Base-by-base conservation (phyloP, 2,329 filamentous ascomycete species). In the Triangularia verruculosa region DNA sequence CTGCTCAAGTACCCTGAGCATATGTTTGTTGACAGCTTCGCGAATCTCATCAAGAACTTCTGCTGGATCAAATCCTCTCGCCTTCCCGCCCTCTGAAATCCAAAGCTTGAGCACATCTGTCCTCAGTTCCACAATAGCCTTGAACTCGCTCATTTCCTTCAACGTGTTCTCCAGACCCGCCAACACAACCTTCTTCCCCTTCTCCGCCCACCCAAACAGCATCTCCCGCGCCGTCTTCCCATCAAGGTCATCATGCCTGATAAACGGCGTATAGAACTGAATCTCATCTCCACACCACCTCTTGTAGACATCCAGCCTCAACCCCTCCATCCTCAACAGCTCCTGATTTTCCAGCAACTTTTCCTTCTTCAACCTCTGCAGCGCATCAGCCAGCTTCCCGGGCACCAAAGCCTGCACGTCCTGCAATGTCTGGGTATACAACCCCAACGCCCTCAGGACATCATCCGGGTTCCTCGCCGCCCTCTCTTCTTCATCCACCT, bases 241-340 rank as follows among this genome's bases (percentile, higher is more conserved):
- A 24, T 87, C 84, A 4, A 91, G 75, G 68, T 95, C 90, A 68
- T 93, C 91, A 70, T 96, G 88, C 28, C 91, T 87, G 34, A 96
- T 90, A 78, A 92, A 97, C 0, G 93, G 93, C 0, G 88, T 94
- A 73, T 96, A 97, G 68, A 89, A 90, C 55, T 86, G 86, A 51
- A 97, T 90, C 65, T 96, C 92, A 7, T 93, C 87, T 17, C 90
- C 84, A 66, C 95, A 90, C 90, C 93, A 96, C 20, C 83, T 83
- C 67, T 89, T 86, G 71, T 92, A 87, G 9, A 95, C 78, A 72
- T 97, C 92, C 25, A 97, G 78, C 34, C 90, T 86, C 12, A 97
- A 78, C 15, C 89, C 89, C 67, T 91, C 86, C 1, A 95, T 75
- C 0, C 79, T 77, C 61, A 83, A 82, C 17, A 97, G 79, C 1